These are phyloP conservation scores for Bolboschoenus planiculmis DNA, from an alignment of 176 grass and related monocot genomes.

Conservation along the genomic window DNA sequence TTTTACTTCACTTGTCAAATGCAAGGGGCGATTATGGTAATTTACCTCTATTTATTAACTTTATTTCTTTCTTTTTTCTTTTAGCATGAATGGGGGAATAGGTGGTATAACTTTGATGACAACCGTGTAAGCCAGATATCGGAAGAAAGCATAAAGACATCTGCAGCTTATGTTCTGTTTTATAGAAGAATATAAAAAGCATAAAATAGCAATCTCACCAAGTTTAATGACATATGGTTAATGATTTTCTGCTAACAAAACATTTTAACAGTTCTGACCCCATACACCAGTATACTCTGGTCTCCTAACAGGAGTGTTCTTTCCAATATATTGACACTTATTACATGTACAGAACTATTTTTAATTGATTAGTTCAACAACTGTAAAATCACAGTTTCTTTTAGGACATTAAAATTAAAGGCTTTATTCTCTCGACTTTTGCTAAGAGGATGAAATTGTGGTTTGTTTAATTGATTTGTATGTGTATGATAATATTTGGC, in stretches of 20 bases:
- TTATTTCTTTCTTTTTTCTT: background rate
- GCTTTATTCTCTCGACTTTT: background rate
- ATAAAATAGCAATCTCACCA: background rate
- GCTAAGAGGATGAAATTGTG: background rate
- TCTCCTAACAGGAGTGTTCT: background rate
- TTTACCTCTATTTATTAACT: background rate
- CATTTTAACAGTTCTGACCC: background rate
- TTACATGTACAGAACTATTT: conserved; percentile 14
- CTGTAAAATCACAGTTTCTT: background rate
- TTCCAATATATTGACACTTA: background rate
- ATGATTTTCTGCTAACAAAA: background rate
- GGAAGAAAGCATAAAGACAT: conserved; percentile 74
- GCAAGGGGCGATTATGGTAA: background rate
- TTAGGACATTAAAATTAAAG: background rate
- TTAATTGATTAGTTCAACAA: background rate
- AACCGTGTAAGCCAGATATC: conserved; percentile 46
- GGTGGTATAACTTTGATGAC: conserved; percentile 88
- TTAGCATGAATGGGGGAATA: conserved; percentile 53
- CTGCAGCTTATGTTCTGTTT: conserved; percentile 94
- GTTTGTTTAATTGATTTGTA: background rate
- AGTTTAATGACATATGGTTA: background rate
- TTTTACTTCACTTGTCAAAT: background rate
- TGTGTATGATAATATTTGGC: background rate
- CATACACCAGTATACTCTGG: conserved; percentile 4
- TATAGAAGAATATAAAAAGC: conserved; percentile 50